Percentiles rank a stretch among this genome's conserved stretches.
Conservation (phyloP, 148 eudicot genomes). For the Polygonum aviculare region DNA sequence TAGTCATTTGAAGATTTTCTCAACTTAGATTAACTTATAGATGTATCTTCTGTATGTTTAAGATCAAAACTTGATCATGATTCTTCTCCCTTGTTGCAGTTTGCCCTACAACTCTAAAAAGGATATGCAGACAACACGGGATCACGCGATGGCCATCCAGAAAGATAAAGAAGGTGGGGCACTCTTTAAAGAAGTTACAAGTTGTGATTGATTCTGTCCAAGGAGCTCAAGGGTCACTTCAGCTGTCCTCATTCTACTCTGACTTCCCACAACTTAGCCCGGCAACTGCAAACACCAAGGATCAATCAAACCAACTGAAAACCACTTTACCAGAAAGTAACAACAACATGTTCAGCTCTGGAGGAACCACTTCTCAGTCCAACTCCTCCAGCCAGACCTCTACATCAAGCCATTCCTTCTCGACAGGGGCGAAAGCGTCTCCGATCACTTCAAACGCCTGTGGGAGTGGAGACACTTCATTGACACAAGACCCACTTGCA, state of each 20-base stretch:
- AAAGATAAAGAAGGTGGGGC: conserved; percentile 92
- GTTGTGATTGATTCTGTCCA: conserved; percentile 77
- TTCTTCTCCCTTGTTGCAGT: conserved; percentile 34
- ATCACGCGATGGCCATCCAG: conserved; percentile 98
- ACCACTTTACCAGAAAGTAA: conserved; percentile 30
- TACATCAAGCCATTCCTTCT: conserved; percentile 44
- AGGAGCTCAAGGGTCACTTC: conserved; percentile 75
- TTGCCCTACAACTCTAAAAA: conserved; percentile 92
- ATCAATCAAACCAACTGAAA: conserved; percentile 26
- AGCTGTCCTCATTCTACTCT: conserved; percentile 62
- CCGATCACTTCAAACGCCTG: conserved; percentile 20
- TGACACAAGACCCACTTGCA: conserved; percentile 14
- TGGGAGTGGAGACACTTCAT: conserved; percentile 23
- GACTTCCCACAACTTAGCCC: conserved; percentile 55
- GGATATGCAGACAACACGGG: conserved; percentile 95
- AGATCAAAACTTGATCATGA: neutral
- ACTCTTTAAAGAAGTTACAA: conserved; percentile 79
- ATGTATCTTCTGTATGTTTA: neutral
- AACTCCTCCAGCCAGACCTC: conserved; percentile 68
- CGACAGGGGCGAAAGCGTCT: conserved; percentile 37
- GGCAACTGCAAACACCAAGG: conserved; percentile 20
- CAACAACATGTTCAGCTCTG: conserved; percentile 31
- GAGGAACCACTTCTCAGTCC: conserved; percentile 31
- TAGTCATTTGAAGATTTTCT: neutral
- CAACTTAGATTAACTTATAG: neutral